Evolutionary conservation across 2,329 filamentous ascomycete genomes (phyloP), one percentile per base, ranked within the genome.

Genomic region (Microsporum canis): DNA sequence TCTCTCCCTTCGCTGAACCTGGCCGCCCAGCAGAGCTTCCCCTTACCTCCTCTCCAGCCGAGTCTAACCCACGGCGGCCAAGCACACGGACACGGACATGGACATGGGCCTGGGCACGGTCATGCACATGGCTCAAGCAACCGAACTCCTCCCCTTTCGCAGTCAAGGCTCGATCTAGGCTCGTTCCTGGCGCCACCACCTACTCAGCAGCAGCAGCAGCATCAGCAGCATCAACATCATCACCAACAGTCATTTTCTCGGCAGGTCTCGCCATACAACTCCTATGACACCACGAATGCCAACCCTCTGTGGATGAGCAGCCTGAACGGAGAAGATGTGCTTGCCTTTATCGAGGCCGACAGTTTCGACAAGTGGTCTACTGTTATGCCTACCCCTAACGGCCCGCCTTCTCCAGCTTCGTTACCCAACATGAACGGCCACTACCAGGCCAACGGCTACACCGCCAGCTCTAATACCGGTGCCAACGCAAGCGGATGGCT

Each of bases 1-100:
- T 72, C 73, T 1, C 67, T 75, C 1, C 74, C 73, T 1, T 71
- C 73, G 0, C 75, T 74, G 66, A 74, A 69, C 60, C 67, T 71
- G 10, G 63, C 70, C 14, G 61, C 71, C 0, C 61, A 69, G 23
- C 71, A 75, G 57, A 65, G 63, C 23, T 67, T 72, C 12, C 70
- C 72, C 2, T 68, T 75, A 60, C 68, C 75, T 5, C 73, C 74
- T 4, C 73, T 68, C 27, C 72, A 73, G 1, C 70, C 70, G 55
- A 57, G 49, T 53, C 49, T 53, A 34, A 53, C 27, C 49, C 49
- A 53, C 49, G 7, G 49, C 49, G 49, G 49, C 31, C 49, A 53
- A 34, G 31, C 49, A 53, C 49, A 33, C 27, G 49, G 27, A 53
- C 43, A 47, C 17, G 43, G 23, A 6, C 47, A 51, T 51, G 45